Evolutionary conservation across 495 filamentous ascomycete species (phyloP).

Genomic region (Tuber melanosporum): DNA sequence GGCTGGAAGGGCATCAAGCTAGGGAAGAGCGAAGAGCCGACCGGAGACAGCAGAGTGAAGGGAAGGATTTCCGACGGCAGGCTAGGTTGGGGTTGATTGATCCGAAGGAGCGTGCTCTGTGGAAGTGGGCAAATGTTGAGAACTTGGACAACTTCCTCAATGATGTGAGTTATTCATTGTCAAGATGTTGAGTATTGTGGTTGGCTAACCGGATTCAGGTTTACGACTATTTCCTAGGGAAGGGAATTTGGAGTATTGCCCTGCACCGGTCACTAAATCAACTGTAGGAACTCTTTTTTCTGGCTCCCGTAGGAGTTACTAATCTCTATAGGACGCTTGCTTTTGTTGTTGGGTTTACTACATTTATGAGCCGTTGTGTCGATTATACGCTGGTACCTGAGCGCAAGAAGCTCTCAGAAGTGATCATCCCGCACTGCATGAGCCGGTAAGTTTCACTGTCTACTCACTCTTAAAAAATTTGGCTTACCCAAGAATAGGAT

Average conservation of each 20-base stretch:
- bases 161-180: constrained; percentile 46
- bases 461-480: background rate
- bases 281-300: constrained; percentile 53
- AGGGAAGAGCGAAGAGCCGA: background rate
- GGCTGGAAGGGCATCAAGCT: constrained; percentile 15
- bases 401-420: constrained; percentile 66
- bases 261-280: constrained; percentile 64
- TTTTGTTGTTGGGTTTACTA: constrained; percentile 79
- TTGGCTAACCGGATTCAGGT: constrained; percentile 46
- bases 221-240: constrained; percentile 78
- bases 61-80: constrained; percentile 42
- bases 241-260: constrained; percentile 85
- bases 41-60: constrained; percentile 33
- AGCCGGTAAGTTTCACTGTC: constrained; percentile 35
- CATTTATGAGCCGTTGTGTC: constrained; percentile 80
- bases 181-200: background rate
- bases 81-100: constrained; percentile 50
- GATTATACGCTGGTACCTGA: constrained; percentile 69
- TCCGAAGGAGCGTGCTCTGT: constrained; percentile 79
- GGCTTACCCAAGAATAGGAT: constrained; percentile 51
- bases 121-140: constrained; percentile 88
- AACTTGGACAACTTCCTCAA: constrained; percentile 86
- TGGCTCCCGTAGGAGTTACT: background rate
- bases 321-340: constrained; percentile 51
- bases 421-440: constrained; percentile 76